Evolutionary conservation across 225 moss, liverwort and hornwort species (phyloP), one percentile per base, ranked within the genome.

Genomic region (Marchantia paleacea): DNA sequence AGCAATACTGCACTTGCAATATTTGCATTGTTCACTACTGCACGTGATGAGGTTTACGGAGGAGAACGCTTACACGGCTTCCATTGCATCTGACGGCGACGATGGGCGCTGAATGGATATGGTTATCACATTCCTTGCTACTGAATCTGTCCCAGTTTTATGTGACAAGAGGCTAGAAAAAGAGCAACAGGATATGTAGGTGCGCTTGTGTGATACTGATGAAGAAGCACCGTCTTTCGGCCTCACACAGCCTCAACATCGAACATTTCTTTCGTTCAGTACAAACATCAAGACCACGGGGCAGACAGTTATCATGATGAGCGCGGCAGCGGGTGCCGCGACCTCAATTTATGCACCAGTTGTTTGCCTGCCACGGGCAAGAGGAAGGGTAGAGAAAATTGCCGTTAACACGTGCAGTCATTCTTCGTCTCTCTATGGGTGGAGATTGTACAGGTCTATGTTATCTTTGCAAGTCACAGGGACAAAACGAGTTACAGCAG

Each of bases 281-380:
- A 12, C 24, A 0, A 0, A 3, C 50, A 7, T 2, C 51, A n/a
- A 22, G n/a, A 62, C 8, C 16, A 3, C n/a, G n/a, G 62, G 9
- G 24, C 12, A 48, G 19, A 22, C 72, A 10, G 22, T 10, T 39
- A 52, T 10, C 7, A 76, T 76, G 75, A 19, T 18, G 58, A 20
- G 58, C 22, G 75, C 75, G 60, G 75, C 75, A 55, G 55, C 28
- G 12, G 25, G 58, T 47, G 60, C 75, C 60, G 60, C 60, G 39
- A 75, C 54, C 74, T 8, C 13, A 75, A 26, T 28, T 29, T 25
- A 28, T 25, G 6, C 26, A 8, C 75, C 75, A 0, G 47, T 16
- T 15, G 20, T 26, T 3, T 29, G 19, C 55, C 20, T 30, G 24
- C 16, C 55, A 7, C 8, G 15, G 20, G 39, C 28, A 1, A 39